Percentiles rank a stretch among this genome's conserved stretches.
Conservation (phyloP, 2,329 filamentous ascomycete species). For the Paecilomyces sp. region DNA sequence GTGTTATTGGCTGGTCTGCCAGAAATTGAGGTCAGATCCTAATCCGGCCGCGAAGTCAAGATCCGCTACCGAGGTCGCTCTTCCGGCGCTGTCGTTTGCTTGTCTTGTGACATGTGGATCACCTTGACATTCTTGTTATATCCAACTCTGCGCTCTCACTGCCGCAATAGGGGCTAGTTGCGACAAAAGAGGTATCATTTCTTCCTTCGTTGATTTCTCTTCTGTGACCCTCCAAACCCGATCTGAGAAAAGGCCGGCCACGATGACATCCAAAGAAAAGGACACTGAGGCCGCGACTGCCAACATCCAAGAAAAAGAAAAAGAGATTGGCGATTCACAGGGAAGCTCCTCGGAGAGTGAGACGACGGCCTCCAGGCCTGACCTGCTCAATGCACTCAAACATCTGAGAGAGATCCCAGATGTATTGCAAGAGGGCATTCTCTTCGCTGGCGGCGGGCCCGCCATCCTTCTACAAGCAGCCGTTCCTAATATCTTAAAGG, state of each 20-base stretch:
- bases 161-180: too few species aligned
- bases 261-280: too few species aligned
- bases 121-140: too few species aligned
- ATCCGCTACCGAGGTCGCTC: neutral
- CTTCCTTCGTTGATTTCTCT: too few species aligned
- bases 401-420: slow-evolving; percentile 27
- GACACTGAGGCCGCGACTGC: neutral
- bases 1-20: neutral
- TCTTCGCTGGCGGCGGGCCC: slow-evolving; percentile 26
- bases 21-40: neutral
- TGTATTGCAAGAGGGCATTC: slow-evolving; percentile 27
- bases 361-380: slow-evolving; percentile 7
- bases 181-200: too few species aligned
- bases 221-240: too few species aligned
- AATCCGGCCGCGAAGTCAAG: neutral
- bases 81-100: too few species aligned
- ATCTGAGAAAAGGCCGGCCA: too few species aligned
- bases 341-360: neutral
- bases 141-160: too few species aligned
- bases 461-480: slow-evolving; percentile 28
- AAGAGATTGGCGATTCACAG: neutral
- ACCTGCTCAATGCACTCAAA: slow-evolving; percentile 21
- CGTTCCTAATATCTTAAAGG: slow-evolving; percentile 17
- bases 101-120: too few species aligned
- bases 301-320: slow-evolving; percentile 11